These are phyloP conservation scores for Spongiforma sp. DNA, from an alignment of 1,284 basidiomycete species.

Conservation along the genomic window DNA sequence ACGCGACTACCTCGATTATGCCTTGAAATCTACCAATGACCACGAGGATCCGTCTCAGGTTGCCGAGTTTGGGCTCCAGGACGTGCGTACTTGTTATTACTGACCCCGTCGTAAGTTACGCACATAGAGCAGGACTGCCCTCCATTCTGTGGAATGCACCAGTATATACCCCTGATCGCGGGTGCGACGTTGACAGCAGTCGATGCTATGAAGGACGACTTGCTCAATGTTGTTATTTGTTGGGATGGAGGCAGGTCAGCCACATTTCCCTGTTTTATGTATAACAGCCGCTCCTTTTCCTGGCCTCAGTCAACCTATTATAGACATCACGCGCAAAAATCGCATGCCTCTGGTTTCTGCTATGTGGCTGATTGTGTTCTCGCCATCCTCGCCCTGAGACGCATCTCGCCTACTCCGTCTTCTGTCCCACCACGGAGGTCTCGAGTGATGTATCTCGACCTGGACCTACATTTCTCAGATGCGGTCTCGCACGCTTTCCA, in stretches of 20 bases:
- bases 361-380: conserved; percentile 92
- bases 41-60: conserved; percentile 18
- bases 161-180: conserved; percentile 75
- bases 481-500: conserved; percentile 84
- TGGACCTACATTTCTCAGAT: conserved; percentile 93
- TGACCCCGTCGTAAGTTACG: conserved; percentile 1
- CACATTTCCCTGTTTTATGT: not conserved
- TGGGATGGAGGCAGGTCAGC: conserved; percentile 85
- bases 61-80: conserved; percentile 69
- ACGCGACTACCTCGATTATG: conserved; percentile 59
- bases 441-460: conserved; percentile 87
- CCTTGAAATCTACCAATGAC: conserved; percentile 44
- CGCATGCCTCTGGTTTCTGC: conserved; percentile 87
- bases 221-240: conserved; percentile 70
- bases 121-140: conserved; percentile 75
- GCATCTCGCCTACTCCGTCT: conserved; percentile 25
- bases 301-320: not conserved
- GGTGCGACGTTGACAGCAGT: conserved; percentile 81
- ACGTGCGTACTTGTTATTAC: conserved; percentile 46
- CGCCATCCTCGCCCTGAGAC: conserved; percentile 69
- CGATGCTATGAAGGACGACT: conserved; percentile 57
- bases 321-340: conserved; percentile 81
- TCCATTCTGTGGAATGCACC: conserved; percentile 67
- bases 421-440: conserved; percentile 46
- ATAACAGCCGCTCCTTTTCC: conserved; percentile 2